Base-by-base conservation (phyloP, 164 flowering plant genomes). In the Vitis cinerea region DNA sequence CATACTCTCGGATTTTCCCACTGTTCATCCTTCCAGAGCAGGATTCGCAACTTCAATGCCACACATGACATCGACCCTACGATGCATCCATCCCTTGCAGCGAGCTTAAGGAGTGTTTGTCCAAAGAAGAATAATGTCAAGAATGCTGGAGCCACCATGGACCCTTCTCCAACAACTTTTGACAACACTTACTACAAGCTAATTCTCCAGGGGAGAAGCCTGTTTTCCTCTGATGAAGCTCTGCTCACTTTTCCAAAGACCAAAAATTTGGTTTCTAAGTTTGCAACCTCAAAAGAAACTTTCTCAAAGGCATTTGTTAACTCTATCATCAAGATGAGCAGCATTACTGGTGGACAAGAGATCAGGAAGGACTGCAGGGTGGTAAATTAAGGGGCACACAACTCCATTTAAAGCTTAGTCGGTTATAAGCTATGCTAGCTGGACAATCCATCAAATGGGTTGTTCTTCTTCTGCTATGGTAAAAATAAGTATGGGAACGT, bases 1-100 rank as follows among this genome's bases (percentile, higher is more conserved):
- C 90, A 86, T 72, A 84, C 87, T 19, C 67, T 86, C 1, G 88
- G 88, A 5, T 86, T 86, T 54, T 55, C 87, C 2, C 90, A 86
- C 66, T 84, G 88, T 50, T 83, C 90, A 1, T 84, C 88, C 3
- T 85, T 83, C 73, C 50, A 76, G 55, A 81, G 71, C 72, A 71
- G 88, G 58, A 79, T 87, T 71, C 78, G 64, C 82, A 81, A 81
- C 75, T 83, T 86, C 79, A 77, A 74, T 61, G 59, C 84, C 29
- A 81, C 85, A 4, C 73, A 77, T 17, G 79, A 83, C 69, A 53
- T 73, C 2, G 87, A 85, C 75, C 88, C 90, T 4, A 56, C 83
- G 0, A 13, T 86, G 67, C 60, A 72, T 16, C 82, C 83, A 11
- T 64, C 84, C 7, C 73, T 84, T 53, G 88, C 88, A 16, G 73